phyloP scores from a whole-genome alignment of 2,329 filamentous ascomycete species.

The Arthroderma uncinatum region DNA sequence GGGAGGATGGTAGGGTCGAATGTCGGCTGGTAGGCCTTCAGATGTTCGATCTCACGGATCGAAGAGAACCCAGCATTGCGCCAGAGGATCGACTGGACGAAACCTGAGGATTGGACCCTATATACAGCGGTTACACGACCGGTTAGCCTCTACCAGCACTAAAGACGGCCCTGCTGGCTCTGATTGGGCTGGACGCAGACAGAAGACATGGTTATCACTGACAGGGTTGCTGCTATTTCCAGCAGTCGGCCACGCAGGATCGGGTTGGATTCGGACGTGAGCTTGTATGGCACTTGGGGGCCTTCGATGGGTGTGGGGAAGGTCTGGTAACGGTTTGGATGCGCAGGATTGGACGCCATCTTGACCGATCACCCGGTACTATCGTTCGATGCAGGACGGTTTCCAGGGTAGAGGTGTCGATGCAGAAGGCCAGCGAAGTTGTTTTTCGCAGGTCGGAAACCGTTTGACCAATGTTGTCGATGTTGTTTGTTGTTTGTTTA shows the following conservation, averaged over 20 bases:
- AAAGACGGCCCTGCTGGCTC: background rate
- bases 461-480: background rate
- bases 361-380: background rate
- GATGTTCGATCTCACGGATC: constrained; percentile 44
- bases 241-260: constrained; percentile 56
- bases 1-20: constrained; percentile 50
- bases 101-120: constrained; percentile 48
- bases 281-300: constrained; percentile 35
- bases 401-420: background rate
- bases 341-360: background rate
- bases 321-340: background rate
- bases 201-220: constrained; percentile 22
- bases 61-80: constrained; percentile 55
- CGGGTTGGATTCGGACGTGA: constrained; percentile 53
- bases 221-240: constrained; percentile 52
- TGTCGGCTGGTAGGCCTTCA: constrained; percentile 44
- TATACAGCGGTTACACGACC: background rate
- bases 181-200: background rate
- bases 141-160: constrained; percentile 5
- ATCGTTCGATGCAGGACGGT: background rate
- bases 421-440: background rate
- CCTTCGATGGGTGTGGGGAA: constrained; percentile 29
- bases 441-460: background rate
- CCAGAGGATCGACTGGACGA: constrained; percentile 58
- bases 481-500: background rate